Evolutionary conservation across 345 rosid genomes (phyloP), one percentile per base, ranked within the genome.

Genomic region (Citrus sinensis): DNA sequence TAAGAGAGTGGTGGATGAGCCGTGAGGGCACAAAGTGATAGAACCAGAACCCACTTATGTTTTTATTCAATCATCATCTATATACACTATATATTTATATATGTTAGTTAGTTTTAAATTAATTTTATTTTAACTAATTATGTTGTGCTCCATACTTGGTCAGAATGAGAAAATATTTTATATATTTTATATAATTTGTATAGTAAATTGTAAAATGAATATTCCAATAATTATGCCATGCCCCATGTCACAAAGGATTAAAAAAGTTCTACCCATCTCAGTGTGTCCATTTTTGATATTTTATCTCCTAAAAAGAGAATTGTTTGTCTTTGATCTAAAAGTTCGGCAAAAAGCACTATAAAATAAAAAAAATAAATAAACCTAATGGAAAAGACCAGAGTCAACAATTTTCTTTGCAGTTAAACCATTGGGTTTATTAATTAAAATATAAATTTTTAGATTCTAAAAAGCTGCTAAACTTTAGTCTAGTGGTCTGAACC

Each of bases 11-110:
- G 90, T 80, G 82, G 85, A 85, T 80, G 74, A 80, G 51, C 58
- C 20, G 22, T 54, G 58, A 54, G 88, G 86, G 67, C 81, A 82
- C 93, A 88, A 62, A 73, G 61, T 81, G 83, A 81, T 86, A 80
- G 51, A 81, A 87, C 86, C 89, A 86, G 72, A 80, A 89, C 86
- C 87, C 86, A 79, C 88, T 85, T 75, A 55, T 85, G 90, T 87
- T 86, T 82, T 80, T 79, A 75, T 83, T 83, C 90, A 85, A 83
- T 84, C 93, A 88, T 88, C 89, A 84, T 54, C 58, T 16, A 87
- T 77, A 85, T 86, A 81, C 78, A 75, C 70, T 64, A 75, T 64
- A 64, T 30, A 7, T 63, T 4, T 49, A 54, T n/a, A 13, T 22
- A 30, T 5, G 59, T 49, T 2, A 22, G 9, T 2, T 4, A 32